Evolutionary conservation across 495 filamentous ascomycete species (phyloP).

Genomic region (Aspergillus bertholletiae): DNA sequence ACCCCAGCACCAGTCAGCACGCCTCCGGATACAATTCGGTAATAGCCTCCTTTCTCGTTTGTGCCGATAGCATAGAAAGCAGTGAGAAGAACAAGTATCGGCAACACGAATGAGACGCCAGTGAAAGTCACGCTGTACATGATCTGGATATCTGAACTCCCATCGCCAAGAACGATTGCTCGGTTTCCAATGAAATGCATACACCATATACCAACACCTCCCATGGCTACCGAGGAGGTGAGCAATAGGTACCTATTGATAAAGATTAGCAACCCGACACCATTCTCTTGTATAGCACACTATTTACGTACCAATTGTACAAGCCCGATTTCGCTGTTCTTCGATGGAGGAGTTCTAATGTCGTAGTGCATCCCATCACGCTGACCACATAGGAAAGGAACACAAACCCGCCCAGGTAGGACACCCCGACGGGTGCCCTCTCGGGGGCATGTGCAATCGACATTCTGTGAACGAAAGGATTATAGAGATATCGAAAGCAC

Average conservation of each 20-base stretch:
- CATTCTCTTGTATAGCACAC: too few species aligned
- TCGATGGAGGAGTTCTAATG: conserved; percentile 78
- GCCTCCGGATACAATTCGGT: conserved; percentile 60
- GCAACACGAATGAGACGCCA: conserved; percentile 74
- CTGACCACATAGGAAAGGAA: conserved; percentile 76
- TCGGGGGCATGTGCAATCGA: conserved; percentile 7
- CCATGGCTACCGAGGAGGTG: conserved; percentile 72
- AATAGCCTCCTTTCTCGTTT: conserved; percentile 50
- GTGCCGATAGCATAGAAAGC: conserved; percentile 67
- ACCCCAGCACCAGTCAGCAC: conserved; percentile 67
- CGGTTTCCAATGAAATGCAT: conserved; percentile 87
- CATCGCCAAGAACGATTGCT: conserved; percentile 66
- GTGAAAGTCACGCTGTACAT: conserved; percentile 71
- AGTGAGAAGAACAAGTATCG: conserved; percentile 65
- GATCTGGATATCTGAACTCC: conserved; percentile 60
- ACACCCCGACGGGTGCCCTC: conserved; percentile 18
- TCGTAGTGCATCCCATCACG: conserved; percentile 69
- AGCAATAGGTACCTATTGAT: conserved; percentile 63
- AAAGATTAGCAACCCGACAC: background rate
- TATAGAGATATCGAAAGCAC: background rate
- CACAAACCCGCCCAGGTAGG: conserved; percentile 61
- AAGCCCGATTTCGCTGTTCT: conserved; percentile 62
- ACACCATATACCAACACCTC: conserved; percentile 77
- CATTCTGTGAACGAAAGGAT: conserved; percentile 20
- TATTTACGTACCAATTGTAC: conserved; percentile 60